Evolutionary conservation across 2,329 filamentous ascomycete genomes (phyloP), one percentile per base, ranked within the genome.

Genomic region (Phyllosticta citribraziliensis): DNA sequence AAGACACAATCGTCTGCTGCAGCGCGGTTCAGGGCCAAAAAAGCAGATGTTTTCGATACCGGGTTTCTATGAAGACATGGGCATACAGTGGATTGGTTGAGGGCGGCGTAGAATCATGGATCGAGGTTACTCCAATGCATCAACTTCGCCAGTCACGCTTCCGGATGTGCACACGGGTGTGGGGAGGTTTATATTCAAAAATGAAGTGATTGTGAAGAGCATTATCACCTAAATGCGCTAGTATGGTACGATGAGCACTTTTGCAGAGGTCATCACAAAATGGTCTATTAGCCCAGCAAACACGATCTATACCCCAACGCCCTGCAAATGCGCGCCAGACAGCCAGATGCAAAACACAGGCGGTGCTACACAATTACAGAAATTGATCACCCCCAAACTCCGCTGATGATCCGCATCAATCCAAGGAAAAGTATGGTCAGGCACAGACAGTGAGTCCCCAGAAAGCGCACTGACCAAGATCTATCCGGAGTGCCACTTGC

Each of bases 11-110:
- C 52, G 56, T 58, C 52, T 55, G 56, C 25, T 52, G 50, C 40
- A 5, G n/a, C 24, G 27, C 47, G 33, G 56, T 50, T 35, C 51
- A 47, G 60, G 51, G 11, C 11, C 24, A 57, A 47, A 62, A 58
- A 62, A 59, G 61, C 61, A 62, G 61, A 62, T 59, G 61, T 50
- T 35, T 52, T 56, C 40, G 40, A 62, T 33, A 57, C 56, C 51
- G 60, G 60, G 60, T 62, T 58, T 55, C 51, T 40, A 62, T 58
- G 56, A 62, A 62, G 60, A 55, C 60, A 62, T 62, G 60, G 60
- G 60, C 55, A 62, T 62, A 57, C 57, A 55, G 56, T 52, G 60
- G 60, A 62, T 55, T 58, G 60, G 55, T 62, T 58, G 60, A 57
- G 20, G 57, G 56, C 60, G 25, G 60, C 55, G 60, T 56, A 58